Evolutionary conservation across 2,329 filamentous ascomycete genomes (phyloP), one percentile per base, ranked within the genome.

Genomic region (Coniella vitis): DNA sequence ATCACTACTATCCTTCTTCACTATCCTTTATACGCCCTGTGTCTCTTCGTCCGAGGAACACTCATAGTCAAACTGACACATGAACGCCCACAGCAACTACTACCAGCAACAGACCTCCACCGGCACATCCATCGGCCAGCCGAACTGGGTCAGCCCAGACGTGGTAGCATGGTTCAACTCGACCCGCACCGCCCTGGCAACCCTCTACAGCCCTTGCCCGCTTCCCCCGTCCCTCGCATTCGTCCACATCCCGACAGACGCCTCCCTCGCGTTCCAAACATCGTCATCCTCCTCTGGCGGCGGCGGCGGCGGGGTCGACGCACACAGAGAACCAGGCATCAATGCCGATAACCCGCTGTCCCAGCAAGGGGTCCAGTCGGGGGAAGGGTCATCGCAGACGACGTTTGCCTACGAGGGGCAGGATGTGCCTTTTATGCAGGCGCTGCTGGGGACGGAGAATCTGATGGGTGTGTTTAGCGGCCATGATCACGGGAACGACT

Each of bases 401-500:
- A 69, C 41, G 32, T 75, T 71, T 54, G 43, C 35, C 1, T 69
- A 73, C 58, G 73, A 73, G 0, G 68, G 64, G 4, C 69, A 83
- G 47, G 82, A 86, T 48, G 61, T 69, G 0, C 69, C 72, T 0
- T 87, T 88, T 53, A 84, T 86, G 79, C 58, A 73, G 48, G 80
- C 81, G 0, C 58, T 87, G 3, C 65, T 74, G 0, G 63, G 71
- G 0, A 81, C 76, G 0, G 61, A 66, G 0, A 79, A 80, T 0
- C 55, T 86, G 13, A 71, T 80, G 38, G 78, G 68, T 0, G 57
- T 84, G 4, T 83, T 86, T 61, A 74, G 72, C 4, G 84, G 82
- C 0, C 84, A 88, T 54, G 81, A 86, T 55, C 84, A 87, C 51
- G 77, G 76, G 1, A 69, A 79, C 52, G 73, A 75, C 2, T 83